A percentile compares a stretch with the other conserved stretches of the same genome.
These are phyloP conservation scores for Leucocoprinus birnbaumii DNA, from an alignment of 768 basidiomycete species.

Conservation along the genomic window DNA sequence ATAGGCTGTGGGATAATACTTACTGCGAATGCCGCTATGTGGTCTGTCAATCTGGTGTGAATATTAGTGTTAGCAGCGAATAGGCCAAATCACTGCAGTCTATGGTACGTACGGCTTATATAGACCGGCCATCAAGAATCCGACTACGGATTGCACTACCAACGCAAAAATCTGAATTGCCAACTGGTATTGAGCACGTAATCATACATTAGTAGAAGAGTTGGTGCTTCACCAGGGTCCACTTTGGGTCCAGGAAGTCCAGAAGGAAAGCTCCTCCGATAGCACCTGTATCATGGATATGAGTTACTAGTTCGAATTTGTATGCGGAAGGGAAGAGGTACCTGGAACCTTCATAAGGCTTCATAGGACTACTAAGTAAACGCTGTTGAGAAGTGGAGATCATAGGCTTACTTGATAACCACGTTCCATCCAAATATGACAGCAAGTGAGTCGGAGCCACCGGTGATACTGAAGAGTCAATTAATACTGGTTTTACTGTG, in stretches of 20 bases:
- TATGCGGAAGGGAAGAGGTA: background rate
- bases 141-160: conserved; percentile 64
- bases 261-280: conserved; percentile 72
- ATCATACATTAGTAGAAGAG: background rate
- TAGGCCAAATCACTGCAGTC: background rate
- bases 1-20: background rate
- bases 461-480: conserved; percentile 49
- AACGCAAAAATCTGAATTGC: conserved; percentile 59
- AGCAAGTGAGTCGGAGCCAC: conserved; percentile 43
- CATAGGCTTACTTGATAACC: conserved; percentile 65
- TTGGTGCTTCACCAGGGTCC: conserved; percentile 55
- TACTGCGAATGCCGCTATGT: conserved; percentile 74
- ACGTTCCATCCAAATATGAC: conserved; percentile 83
- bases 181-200: no score
- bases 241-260: conserved; percentile 74
- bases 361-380: background rate
- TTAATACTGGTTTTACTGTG: background rate
- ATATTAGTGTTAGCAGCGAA: background rate
- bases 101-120: conserved; percentile 45
- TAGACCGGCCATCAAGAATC: conserved; percentile 88
- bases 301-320: no score
- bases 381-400: no score
- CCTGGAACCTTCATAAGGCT: conserved; percentile 41
- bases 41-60: conserved; percentile 43
- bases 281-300: conserved; percentile 49